phyloP scores from a whole-genome alignment of 2,329 filamentous ascomycete species.

The Aurifilum marmelostoma region DNA sequence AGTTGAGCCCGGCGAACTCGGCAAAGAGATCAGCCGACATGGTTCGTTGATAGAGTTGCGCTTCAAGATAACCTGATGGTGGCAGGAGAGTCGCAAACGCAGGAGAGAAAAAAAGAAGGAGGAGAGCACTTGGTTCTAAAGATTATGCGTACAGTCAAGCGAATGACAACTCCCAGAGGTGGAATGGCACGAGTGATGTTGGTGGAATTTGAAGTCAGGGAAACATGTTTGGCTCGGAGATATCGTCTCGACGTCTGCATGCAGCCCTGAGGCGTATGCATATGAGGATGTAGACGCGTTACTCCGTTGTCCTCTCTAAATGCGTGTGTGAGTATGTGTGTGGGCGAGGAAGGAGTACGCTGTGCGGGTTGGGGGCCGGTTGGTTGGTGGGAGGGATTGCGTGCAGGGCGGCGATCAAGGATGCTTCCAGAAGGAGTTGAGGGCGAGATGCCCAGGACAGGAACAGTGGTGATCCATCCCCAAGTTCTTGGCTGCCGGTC shows the following conservation, averaged over 20 bases:
- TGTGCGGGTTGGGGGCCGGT: not conserved
- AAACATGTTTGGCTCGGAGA: constrained; percentile 19
- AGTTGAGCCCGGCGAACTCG: constrained; percentile 59
- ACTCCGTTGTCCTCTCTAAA: not conserved
- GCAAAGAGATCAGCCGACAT: constrained; percentile 71
- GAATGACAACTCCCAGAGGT: not conserved
- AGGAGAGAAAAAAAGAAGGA: not conserved
- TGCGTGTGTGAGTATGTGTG: not conserved
- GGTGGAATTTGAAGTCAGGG: constrained; percentile 5
- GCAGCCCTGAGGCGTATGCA: constrained; percentile 15
- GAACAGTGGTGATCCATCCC: constrained; percentile 4
- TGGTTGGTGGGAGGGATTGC: not conserved
- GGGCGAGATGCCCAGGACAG: constrained; percentile 1
- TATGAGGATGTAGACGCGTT: not conserved
- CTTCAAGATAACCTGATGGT: constrained; percentile 8
- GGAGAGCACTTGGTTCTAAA: not conserved
- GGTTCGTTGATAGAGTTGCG: constrained; percentile 22
- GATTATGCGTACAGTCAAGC: not conserved
- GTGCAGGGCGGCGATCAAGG: not conserved
- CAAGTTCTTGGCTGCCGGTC: not conserved
- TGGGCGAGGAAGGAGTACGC: not conserved
- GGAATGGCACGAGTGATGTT: constrained; percentile 5
- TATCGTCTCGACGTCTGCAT: constrained; percentile 12
- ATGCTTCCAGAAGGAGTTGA: not conserved
- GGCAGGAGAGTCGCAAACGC: constrained; percentile 12